A percentile compares a stretch with the other conserved stretches of the same genome.
These are phyloP conservation scores for Sparassis latifolia DNA, from an alignment of 1,284 basidiomycete species.

Conservation along the genomic window DNA sequence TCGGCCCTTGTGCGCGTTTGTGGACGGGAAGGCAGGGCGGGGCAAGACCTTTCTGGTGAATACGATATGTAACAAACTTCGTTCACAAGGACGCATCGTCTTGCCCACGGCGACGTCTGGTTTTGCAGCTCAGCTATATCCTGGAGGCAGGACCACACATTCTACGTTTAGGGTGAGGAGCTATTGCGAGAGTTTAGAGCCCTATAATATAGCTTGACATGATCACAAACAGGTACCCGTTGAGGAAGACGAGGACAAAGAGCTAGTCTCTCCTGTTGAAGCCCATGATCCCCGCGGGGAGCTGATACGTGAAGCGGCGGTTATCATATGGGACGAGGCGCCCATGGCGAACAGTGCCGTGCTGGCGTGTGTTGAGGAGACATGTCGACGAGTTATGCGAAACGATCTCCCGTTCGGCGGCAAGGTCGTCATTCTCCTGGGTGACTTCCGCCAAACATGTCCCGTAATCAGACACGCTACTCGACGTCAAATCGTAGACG, in stretches of 20 bases:
- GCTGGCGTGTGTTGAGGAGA: conserved; percentile 29
- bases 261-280: conserved; percentile 25
- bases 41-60: conserved; percentile 35
- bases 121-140: conserved; percentile 33
- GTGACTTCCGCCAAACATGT: conserved; percentile 34
- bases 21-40: conserved; percentile 34
- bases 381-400: conserved; percentile 20
- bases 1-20: conserved; percentile 21
- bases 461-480: conserved; percentile 29
- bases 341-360: conserved; percentile 33
- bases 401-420: conserved; percentile 30
- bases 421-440: conserved; percentile 29
- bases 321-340: conserved; percentile 34
- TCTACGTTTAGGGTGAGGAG: conserved; percentile 26
- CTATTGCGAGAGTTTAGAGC: neutral
- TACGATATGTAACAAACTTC: conserved; percentile 26
- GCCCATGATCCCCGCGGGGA: conserved; percentile 22
- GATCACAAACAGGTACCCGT: conserved; percentile 25
- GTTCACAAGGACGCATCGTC: conserved; percentile 23
- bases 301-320: conserved; percentile 22
- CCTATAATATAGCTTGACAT: neutral
- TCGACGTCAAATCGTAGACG: conserved; percentile 23
- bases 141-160: conserved; percentile 33
- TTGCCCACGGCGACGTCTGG: conserved; percentile 32
- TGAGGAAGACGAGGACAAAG: conserved; percentile 24